Percentiles rank a stretch among this genome's conserved stretches.
These are phyloP conservation scores for Claviceps sp. DNA, from an alignment of 2,329 filamentous ascomycete species.

Conservation along the genomic window DNA sequence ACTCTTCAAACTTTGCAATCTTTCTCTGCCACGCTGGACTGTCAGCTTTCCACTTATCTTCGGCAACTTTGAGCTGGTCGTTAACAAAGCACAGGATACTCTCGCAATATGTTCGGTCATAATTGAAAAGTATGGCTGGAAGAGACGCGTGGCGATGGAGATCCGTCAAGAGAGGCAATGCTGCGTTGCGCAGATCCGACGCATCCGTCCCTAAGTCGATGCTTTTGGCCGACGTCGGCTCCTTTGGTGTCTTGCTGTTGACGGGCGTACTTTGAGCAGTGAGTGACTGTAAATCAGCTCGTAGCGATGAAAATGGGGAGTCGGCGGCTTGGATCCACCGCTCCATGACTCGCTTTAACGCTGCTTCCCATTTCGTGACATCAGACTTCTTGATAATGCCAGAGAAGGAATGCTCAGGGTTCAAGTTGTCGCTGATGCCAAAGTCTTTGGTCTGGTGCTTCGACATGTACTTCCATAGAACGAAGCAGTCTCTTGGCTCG, in stretches of 20 bases:
- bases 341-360: background rate
- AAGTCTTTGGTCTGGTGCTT: constrained; percentile 33
- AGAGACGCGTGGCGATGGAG: constrained; percentile 52
- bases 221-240: background rate
- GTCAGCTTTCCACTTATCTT: constrained; percentile 38
- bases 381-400: background rate
- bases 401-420: background rate
- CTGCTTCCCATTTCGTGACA: background rate
- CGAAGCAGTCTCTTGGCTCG: constrained; percentile 58
- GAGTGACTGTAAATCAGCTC: background rate
- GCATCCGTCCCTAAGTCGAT: constrained; percentile 29
- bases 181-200: constrained; percentile 31
- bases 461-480: constrained; percentile 50
- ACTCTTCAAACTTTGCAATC: constrained; percentile 32
- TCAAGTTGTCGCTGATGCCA: background rate
- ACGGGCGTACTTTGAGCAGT: constrained; percentile 15
- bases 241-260: background rate
- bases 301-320: background rate
- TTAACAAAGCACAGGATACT: constrained; percentile 38
- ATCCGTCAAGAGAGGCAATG: constrained; percentile 18
- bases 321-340: background rate
- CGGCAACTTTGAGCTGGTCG: constrained; percentile 2
- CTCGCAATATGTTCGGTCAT: constrained; percentile 55
- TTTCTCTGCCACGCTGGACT: constrained; percentile 46
- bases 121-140: constrained; percentile 67